Evolutionary conservation across 2,329 filamentous ascomycete species (phyloP).

Genomic region (Colletotrichum endophyticum): DNA sequence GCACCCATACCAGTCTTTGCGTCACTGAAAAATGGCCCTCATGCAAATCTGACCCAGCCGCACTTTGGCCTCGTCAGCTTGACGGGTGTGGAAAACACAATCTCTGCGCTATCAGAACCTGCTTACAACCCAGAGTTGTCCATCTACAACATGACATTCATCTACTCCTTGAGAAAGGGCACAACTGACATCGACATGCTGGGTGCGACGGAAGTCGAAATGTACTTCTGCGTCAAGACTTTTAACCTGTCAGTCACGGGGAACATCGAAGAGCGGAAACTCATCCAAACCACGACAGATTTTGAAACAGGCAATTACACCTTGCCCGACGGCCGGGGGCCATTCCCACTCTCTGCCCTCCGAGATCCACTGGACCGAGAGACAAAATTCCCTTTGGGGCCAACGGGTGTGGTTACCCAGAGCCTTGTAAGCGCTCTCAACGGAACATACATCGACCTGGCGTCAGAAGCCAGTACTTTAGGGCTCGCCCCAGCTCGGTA

Average conservation of each 20-base stretch:
- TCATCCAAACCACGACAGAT: neutral
- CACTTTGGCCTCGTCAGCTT: neutral
- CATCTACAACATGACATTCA: conserved; percentile 2
- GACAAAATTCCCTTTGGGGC: neutral
- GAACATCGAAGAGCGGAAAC: neutral
- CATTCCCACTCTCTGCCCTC: neutral
- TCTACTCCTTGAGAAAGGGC: neutral
- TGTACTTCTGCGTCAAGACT: neutral
- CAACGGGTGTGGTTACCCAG: neutral
- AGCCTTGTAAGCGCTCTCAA: neutral
- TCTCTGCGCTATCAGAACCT: neutral
- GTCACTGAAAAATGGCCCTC: neutral
- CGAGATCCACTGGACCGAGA: neutral
- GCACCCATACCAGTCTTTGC: neutral
- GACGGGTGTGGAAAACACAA: neutral
- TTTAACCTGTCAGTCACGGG: neutral
- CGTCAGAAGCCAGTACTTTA: neutral
- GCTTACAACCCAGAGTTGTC: neutral
- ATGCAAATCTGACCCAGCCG: neutral
- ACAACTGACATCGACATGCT: neutral
- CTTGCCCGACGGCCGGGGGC: neutral
- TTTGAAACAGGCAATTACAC: neutral
- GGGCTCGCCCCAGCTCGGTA: neutral
- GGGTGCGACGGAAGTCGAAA: conserved; percentile 8
- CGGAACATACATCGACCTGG: neutral